A percentile compares a stretch with the other conserved stretches of the same genome.
phyloP scores from a whole-genome alignment of 2,329 filamentous ascomycete genomes.

The Thelonectria olida region DNA sequence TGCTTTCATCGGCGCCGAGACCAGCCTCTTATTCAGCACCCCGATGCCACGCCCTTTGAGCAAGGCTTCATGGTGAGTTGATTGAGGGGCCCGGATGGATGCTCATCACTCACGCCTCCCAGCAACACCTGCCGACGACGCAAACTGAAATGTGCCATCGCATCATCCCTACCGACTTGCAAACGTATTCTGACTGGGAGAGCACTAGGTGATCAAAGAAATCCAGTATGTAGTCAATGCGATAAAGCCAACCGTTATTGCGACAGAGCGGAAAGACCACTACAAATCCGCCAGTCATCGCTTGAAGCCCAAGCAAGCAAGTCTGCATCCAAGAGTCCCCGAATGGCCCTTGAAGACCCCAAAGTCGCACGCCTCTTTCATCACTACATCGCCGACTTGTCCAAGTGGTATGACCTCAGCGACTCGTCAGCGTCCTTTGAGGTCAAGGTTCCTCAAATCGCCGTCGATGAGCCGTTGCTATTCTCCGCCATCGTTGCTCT shows the following conservation, averaged over 20 bases:
- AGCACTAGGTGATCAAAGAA: conserved; percentile 43
- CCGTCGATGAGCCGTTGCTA: conserved; percentile 51
- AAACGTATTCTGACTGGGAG: conserved; percentile 7
- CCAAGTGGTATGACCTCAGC: conserved; percentile 59
- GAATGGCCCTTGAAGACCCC: conserved; percentile 41
- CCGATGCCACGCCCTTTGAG: not conserved
- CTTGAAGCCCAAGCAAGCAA: conserved; percentile 10
- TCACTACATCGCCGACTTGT: conserved; percentile 50
- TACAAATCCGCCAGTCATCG: conserved; percentile 12
- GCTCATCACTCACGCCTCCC: not conserved
- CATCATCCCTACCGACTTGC: not conserved
- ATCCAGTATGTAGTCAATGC: conserved; percentile 47
- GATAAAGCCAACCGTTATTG: conserved; percentile 45
- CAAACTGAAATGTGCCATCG: conserved; percentile 46
- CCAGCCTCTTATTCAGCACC: rapidly evolving
- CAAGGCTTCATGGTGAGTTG: no score
- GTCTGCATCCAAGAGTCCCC: conserved; percentile 33
- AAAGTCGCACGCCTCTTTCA: conserved; percentile 48
- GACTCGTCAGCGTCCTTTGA: conserved; percentile 49
- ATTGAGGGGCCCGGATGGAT: not conserved
- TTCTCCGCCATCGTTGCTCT: conserved; percentile 56
- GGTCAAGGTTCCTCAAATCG: conserved; percentile 45
- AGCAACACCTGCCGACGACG: conserved; percentile 50
- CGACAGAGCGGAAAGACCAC: conserved; percentile 40
- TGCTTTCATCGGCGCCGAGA: no score